Percentiles rank a stretch among this genome's conserved stretches.
phyloP scores from a whole-genome alignment of 306 rosid species.

The Ammopiptanthus mongolicus region DNA sequence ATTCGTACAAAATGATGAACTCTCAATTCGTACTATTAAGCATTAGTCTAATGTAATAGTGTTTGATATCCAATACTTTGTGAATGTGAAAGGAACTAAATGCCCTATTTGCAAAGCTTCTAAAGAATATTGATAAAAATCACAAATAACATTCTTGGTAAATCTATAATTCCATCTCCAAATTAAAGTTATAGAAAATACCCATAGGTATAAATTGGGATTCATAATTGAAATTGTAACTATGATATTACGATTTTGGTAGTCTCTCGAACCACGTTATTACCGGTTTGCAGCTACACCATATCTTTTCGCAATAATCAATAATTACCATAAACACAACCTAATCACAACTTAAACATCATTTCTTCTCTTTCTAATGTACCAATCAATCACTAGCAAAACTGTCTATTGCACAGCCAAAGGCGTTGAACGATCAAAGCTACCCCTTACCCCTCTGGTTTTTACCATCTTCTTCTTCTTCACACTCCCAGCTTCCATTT shows the following conservation, averaged over 20 bases:
- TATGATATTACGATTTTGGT: neutral
- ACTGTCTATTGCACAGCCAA: constrained; percentile 34
- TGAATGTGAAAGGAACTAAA: constrained; percentile 65
- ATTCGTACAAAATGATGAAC: too few relatives aligned
- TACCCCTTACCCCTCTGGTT: constrained; percentile 32
- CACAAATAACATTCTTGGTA: neutral
- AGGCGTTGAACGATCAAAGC: constrained; percentile 38
- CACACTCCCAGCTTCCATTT: constrained; percentile 13
- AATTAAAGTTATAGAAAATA: neutral
- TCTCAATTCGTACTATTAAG: too few relatives aligned
- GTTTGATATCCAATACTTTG: constrained; percentile 29
- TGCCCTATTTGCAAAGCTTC: constrained; percentile 66
- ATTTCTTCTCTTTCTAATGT: neutral
- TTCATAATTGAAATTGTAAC: too few relatives aligned
- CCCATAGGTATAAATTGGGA: neutral
- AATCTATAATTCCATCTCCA: neutral
- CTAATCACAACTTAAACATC: too few relatives aligned
- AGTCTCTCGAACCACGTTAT: too few relatives aligned
- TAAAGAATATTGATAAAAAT: constrained; percentile 23
- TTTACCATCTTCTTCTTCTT: constrained; percentile 28
- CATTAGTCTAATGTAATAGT: too few relatives aligned
- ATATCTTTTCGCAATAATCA: too few relatives aligned
- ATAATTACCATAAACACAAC: too few relatives aligned
- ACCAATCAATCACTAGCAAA: neutral
- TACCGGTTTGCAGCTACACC: neutral